Conservation (phyloP, 2,329 filamentous ascomycete genomes). For the Sporothrix variecibatus region DNA sequence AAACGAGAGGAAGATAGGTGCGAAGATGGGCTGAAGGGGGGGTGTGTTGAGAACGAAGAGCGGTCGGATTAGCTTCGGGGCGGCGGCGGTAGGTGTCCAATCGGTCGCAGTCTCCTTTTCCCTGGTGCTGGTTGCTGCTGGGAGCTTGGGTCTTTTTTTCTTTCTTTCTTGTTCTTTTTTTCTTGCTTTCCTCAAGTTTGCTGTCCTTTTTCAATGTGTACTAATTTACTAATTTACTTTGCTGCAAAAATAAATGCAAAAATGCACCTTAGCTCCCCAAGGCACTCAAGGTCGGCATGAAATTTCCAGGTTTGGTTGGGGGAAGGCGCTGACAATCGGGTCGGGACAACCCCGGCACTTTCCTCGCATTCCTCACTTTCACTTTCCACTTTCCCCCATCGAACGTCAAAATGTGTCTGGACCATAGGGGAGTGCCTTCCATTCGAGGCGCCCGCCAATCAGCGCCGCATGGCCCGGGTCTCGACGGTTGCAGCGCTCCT, state of each 20-base stretch:
- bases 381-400: neutral
- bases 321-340: slow-evolving; percentile 7
- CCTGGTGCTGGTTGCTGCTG: slow-evolving; percentile 7
- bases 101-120: slow-evolving; percentile 15
- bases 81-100: slow-evolving; percentile 18
- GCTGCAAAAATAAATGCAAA: neutral
- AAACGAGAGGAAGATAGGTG: slow-evolving; percentile 13
- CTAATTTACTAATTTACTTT: neutral
- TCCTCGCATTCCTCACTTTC: neutral
- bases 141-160: neutral
- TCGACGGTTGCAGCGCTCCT: neutral
- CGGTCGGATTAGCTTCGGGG: slow-evolving; percentile 20
- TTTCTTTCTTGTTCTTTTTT: neutral
- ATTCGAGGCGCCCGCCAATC: neutral
- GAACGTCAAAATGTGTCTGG: neutral
- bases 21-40: slow-evolving; percentile 10
- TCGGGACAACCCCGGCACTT: neutral
- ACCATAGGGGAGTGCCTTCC: neutral
- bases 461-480: slow-evolving; percentile 4
- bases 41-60: neutral
- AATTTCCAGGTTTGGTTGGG: neutral
- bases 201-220: neutral
- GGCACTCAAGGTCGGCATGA: neutral
- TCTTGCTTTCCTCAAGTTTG: neutral
- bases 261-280: slow-evolving; percentile 15